Conservation (phyloP, 306 rosid species). For the Biancaea sappan region DNA sequence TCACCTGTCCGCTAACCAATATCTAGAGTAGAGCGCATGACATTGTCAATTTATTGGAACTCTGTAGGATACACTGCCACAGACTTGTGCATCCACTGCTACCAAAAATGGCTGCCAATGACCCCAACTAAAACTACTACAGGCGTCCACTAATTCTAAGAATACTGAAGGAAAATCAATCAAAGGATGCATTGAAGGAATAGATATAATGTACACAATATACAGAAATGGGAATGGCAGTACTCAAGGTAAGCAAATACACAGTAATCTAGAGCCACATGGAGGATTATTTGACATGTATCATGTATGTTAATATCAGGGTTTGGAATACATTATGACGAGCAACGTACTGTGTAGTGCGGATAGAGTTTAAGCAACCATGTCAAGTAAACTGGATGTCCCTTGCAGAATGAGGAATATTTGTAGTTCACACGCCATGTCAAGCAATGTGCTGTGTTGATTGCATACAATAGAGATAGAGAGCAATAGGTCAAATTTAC, state of each 20-base stretch:
- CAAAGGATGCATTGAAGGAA: neutral
- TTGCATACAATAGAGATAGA: conserved; percentile 2
- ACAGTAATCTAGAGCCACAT: conserved; percentile 5
- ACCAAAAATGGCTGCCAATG: neutral
- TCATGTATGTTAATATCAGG: conserved; percentile 8
- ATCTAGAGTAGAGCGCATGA: neutral
- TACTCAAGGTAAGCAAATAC: neutral
- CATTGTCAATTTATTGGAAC: neutral
- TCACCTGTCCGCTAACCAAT: neutral
- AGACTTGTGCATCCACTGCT: neutral
- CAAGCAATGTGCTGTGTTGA: too few species aligned
- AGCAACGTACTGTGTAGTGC: neutral
- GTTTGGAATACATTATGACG: neutral
- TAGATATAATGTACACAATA: neutral
- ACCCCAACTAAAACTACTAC: conserved; percentile 21
- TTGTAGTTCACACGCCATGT: neutral
- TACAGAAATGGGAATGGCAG: neutral
- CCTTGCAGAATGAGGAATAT: neutral
- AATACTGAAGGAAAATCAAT: neutral
- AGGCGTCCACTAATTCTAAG: conserved; percentile 14
- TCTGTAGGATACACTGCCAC: neutral
- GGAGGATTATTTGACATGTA: conserved; percentile 2
- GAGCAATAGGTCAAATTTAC: neutral
- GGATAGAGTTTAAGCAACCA: neutral
- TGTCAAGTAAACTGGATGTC: too few species aligned